Base-by-base conservation (phyloP, 2,329 filamentous ascomycete genomes). In the Clonostachys rhizophaga region DNA sequence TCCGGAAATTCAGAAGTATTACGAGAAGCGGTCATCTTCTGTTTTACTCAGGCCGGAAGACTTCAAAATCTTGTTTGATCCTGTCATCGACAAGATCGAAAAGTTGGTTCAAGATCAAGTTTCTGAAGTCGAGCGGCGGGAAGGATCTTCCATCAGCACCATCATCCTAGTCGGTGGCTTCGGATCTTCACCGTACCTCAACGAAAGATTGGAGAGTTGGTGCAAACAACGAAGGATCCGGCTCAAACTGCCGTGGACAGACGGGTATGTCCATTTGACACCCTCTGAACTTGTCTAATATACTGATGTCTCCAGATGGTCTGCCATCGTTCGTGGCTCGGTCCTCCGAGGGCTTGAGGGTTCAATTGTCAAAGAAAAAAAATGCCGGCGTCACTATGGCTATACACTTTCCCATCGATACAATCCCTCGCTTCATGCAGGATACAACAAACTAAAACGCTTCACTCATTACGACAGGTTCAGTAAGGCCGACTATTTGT, bases 91-190 rank as follows among this genome's bases (percentile, higher is more conserved):
- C 11, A 39, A 14, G 6, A 39, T 39, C 11, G 16, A 14, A 14
- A 6, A 39, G 3, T 17, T 39, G 10, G 16, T 39, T 17, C 14
- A 39, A 2, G 16, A 39, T 39, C 36, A 39, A 17, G 36, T 39
- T 2, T 39, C 36, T 17, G 14, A 42, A 13, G 41, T 42, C 2
- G 41, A 46, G 11, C 17, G 12, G 7, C 17, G 16, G 18, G 13
- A 41, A 8, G 13, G 18, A 8, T 14, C 36, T 14, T 18, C 20
- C 9, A 44, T 50, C 33, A 24, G 44, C 16, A 30, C 30, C 17
- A 89, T 92, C 53, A 83, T 91, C 42, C 74, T 92, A 6, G 88
- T 92, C 1, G 88, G 89, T 52, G 88, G 88, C 7, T 92, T 92
- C 56, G 88, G 88, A 2, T 86, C 91, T 68, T 87, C 82, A 63